These are phyloP conservation scores for Lentinula aciculospora DNA, from an alignment of 768 basidiomycete genomes.

Conservation along the genomic window DNA sequence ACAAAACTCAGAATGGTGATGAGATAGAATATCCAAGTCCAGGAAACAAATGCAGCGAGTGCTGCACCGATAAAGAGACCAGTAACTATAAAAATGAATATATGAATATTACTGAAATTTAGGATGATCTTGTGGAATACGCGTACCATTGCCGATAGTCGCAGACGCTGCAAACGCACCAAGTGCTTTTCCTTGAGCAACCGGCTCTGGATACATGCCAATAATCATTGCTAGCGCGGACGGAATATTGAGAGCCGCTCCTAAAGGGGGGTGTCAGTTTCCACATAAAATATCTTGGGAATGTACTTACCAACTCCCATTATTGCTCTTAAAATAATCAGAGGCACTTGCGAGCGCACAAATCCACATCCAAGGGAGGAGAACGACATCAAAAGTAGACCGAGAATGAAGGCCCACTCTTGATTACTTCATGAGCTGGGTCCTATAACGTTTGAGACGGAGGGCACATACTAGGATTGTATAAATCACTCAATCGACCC, in stretches of 20 bases:
- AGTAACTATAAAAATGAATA: slow-evolving; percentile 15
- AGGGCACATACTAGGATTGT: slow-evolving; percentile 29
- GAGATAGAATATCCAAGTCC: slow-evolving; percentile 42
- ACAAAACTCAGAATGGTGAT: slow-evolving; percentile 27
- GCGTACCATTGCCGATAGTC: slow-evolving; percentile 35
- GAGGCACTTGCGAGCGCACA: slow-evolving; percentile 33
- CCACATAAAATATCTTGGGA: not conserved
- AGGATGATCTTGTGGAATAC: not conserved
- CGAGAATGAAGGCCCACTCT: slow-evolving; percentile 37
- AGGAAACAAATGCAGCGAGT: slow-evolving; percentile 29
- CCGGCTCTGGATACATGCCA: slow-evolving; percentile 37
- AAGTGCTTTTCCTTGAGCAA: slow-evolving; percentile 38
- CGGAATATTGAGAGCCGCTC: slow-evolving; percentile 37
- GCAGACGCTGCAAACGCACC: slow-evolving; percentile 39
- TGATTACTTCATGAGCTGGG: not conserved
- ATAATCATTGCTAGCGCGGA: slow-evolving; percentile 38
- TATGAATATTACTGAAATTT: not conserved
- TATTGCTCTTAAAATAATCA: slow-evolving; percentile 47
- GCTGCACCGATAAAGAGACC: slow-evolving; percentile 33
- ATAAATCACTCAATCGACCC: slow-evolving; percentile 32
- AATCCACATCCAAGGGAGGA: slow-evolving; percentile 44
- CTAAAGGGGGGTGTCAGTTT: slow-evolving; percentile 12
- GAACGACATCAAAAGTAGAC: slow-evolving; percentile 34
- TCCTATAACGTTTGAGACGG: not conserved
- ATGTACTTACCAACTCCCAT: slow-evolving; percentile 35